Percentiles rank a stretch among this genome's conserved stretches.
These are phyloP conservation scores for Pseudocercospora musae DNA, from an alignment of 2,329 filamentous ascomycete genomes.

Conservation along the genomic window DNA sequence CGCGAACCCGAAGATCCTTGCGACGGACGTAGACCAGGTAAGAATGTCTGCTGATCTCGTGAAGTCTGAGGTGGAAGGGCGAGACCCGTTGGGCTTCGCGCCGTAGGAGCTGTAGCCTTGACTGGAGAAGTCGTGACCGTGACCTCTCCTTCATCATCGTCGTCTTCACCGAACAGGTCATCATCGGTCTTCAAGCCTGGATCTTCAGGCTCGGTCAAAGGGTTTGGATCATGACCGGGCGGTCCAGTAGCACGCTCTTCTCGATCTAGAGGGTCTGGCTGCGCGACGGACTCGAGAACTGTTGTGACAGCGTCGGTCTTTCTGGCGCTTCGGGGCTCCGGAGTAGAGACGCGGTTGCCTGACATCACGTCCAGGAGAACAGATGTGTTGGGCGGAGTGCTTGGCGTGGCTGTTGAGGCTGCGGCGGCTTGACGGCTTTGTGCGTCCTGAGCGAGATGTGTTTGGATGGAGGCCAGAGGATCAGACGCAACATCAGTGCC, in stretches of 20 bases:
- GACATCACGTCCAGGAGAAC: neutral
- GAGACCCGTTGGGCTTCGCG: neutral
- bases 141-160: neutral
- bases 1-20: neutral
- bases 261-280: neutral
- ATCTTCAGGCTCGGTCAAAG: neutral
- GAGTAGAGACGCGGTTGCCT: neutral
- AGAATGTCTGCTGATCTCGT: neutral
- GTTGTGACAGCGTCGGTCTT: neutral
- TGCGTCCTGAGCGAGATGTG: neutral
- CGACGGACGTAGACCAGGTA: neutral
- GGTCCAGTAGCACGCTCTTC: neutral
- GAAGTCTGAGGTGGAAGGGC: neutral
- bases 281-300: neutral
- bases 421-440: neutral
- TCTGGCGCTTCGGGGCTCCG: neutral
- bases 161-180: slow-evolving; percentile 2
- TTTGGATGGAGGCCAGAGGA: neutral
- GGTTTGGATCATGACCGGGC: neutral
- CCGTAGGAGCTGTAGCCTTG: neutral
- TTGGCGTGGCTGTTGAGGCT: neutral
- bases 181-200: neutral
- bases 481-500: neutral
- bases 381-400: neutral
- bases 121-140: neutral